Evolutionary conservation across 2,329 filamentous ascomycete species (phyloP), one percentile per base, ranked within the genome.

Genomic region (Alternaria arbusti): DNA sequence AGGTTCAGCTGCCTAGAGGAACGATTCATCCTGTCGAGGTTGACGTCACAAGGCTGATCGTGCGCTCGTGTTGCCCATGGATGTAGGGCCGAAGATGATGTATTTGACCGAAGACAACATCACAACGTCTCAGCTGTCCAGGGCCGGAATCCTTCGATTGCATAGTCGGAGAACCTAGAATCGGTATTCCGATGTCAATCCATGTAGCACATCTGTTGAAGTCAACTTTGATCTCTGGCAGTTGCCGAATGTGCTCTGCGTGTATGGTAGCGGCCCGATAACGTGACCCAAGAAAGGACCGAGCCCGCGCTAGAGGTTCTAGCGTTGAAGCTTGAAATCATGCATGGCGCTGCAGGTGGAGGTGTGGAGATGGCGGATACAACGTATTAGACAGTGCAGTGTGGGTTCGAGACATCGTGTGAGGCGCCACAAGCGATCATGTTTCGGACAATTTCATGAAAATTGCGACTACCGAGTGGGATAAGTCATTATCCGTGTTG

Each of bases 271-370:
- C 32, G 60, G 40, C 4, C 13, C 17, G 25, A 36, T 26, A 51
- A 63, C 32, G 60, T 63, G 60, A 63, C 49, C 20, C 25, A 30
- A 22, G 22, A 49, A 26, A 50, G 55, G 60, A 49, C 60, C 60
- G 50, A 50, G 54, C 30, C 36, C 32, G 45, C 43, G 32, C 60
- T 52, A 59, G 22, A 20, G 15, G 8, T 45, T 23, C 32, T 63
- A 63, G 55, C 54, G 56, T 17, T 47, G 47, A 58, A 63, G 60
- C 50, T 59, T 59, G 49, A 59, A 59, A 46, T 59, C 51, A 58
- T 59, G 56, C 55, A 54, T 54, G 36, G 22, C 32, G 56, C 49
- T 50, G 20, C 7, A 44, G 32, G 28, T 40, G 55, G 55, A 59
- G 32, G 59, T 40, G 60, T 59, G 56, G 56, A 22, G 55, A 54